These are phyloP conservation scores for Trichoderma sp. DNA, from an alignment of 2,329 filamentous ascomycete genomes.

Conservation along the genomic window DNA sequence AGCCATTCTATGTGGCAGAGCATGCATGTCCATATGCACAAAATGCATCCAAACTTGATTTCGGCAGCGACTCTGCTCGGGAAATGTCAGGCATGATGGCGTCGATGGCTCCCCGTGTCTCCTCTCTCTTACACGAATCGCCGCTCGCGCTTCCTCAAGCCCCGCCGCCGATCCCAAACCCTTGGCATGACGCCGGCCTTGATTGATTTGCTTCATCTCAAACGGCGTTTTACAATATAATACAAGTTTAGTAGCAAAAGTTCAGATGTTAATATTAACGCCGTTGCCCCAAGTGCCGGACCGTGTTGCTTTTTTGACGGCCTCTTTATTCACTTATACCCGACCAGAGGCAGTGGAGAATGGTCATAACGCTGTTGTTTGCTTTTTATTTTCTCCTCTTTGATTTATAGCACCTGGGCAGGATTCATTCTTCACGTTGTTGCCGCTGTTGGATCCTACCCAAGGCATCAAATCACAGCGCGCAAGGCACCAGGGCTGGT, in stretches of 20 bases:
- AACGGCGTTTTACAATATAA: neutral
- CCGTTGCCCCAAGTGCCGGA: neutral
- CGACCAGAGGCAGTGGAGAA: neutral
- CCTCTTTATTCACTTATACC: neutral
- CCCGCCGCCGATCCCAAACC: constrained; percentile 22
- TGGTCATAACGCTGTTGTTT: neutral
- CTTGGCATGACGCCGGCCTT: constrained; percentile 22
- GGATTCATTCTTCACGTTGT: neutral
- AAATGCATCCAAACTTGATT: constrained; percentile 14
- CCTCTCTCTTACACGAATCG: neutral
- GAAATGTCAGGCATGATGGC: constrained; percentile 16
- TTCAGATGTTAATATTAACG: constrained; percentile 5
- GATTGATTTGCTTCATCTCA: neutral
- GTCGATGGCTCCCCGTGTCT: constrained; percentile 19
- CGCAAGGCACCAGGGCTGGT: neutral
- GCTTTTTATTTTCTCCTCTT: neutral
- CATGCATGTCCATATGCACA: constrained; percentile 12
- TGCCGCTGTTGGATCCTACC: neutral
- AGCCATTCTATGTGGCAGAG: neutral
- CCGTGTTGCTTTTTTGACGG: neutral
- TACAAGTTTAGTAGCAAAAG: neutral
- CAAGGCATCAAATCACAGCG: neutral
- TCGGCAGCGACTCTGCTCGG: neutral
- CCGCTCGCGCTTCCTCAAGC: neutral
- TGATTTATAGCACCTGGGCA: neutral